A percentile compares a stretch with the other conserved stretches of the same genome.
phyloP scores from a whole-genome alignment of 139 green algal genomes.

The Chlorella ohadii region DNA sequence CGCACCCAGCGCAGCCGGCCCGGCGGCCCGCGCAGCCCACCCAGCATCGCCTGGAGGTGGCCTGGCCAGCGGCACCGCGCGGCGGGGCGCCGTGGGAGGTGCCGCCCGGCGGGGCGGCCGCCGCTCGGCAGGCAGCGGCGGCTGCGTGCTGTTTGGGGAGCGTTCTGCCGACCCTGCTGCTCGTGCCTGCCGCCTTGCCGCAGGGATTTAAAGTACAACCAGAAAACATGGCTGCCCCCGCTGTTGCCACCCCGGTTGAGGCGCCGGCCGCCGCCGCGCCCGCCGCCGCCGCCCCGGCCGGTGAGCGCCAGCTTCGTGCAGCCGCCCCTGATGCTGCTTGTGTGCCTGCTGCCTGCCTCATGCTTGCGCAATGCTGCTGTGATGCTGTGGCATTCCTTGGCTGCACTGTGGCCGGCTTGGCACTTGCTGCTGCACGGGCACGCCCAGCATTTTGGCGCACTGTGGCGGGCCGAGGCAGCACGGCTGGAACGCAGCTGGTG shows the following conservation, averaged over 20 bases:
- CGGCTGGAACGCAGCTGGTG: too few relatives aligned
- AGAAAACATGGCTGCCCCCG: constrained; percentile 26
- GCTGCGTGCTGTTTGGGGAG: neutral
- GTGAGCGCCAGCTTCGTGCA: neutral
- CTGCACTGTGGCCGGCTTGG: too few relatives aligned
- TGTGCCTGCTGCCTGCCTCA: neutral
- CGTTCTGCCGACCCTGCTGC: neutral
- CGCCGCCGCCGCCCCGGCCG: neutral
- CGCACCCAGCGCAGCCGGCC: too few relatives aligned
- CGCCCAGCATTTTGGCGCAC: too few relatives aligned
- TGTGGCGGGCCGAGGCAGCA: too few relatives aligned
- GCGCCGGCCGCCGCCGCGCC: neutral
- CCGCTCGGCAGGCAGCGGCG: neutral
- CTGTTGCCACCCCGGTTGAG: constrained; percentile 22
- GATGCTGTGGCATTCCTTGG: too few relatives aligned
- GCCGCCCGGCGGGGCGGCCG: neutral
- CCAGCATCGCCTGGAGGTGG: too few relatives aligned
- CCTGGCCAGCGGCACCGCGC: too few relatives aligned
- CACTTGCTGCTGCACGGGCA: too few relatives aligned
- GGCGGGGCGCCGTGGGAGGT: neutral
- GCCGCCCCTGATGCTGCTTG: neutral
- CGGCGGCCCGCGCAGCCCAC: too few relatives aligned
- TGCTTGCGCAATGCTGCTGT: neutral
- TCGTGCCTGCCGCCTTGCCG: neutral
- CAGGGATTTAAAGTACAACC: neutral